These are phyloP conservation scores for Diospyros kaki DNA, from an alignment of 148 eudicot genomes.

Conservation along the genomic window DNA sequence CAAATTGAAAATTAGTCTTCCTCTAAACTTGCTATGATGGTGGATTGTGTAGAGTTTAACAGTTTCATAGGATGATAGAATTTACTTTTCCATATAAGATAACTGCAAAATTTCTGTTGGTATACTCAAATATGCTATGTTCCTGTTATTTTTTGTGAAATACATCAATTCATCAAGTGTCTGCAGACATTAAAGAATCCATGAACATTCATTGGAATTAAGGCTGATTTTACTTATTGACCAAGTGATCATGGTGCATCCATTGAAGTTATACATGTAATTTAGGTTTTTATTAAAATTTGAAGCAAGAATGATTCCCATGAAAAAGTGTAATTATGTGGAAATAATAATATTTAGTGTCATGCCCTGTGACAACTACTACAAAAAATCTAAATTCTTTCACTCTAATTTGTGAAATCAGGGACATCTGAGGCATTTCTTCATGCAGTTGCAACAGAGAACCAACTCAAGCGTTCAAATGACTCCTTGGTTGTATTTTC, in stretches of 20 bases:
- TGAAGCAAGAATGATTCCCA: not conserved
- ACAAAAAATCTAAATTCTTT: not conserved
- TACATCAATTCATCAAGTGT: not conserved
- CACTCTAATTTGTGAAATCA: constrained; percentile 32
- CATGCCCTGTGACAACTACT: not conserved
- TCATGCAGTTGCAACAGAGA: constrained; percentile 89
- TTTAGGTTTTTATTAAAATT: too few relatives aligned
- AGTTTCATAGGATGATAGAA: not conserved
- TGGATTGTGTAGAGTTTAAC: not conserved
- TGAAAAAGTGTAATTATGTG: not conserved
- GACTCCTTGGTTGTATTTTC: constrained; percentile 77
- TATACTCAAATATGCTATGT: not conserved
- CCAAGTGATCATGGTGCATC: not conserved
- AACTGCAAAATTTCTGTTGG: not conserved
- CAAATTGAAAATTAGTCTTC: not conserved
- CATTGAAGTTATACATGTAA: not conserved
- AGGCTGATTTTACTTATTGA: not conserved
- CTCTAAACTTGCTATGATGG: not conserved
- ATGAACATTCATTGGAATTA: not conserved
- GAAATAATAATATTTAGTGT: not conserved
- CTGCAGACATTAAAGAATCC: not conserved
- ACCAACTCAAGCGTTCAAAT: constrained; percentile 82
- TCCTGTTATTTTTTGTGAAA: not conserved
- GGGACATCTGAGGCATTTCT: constrained; percentile 98
- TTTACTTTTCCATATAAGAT: not conserved